Base-by-base conservation (phyloP, 139 green algal genomes). In the Dunaliella primolecta region DNA sequence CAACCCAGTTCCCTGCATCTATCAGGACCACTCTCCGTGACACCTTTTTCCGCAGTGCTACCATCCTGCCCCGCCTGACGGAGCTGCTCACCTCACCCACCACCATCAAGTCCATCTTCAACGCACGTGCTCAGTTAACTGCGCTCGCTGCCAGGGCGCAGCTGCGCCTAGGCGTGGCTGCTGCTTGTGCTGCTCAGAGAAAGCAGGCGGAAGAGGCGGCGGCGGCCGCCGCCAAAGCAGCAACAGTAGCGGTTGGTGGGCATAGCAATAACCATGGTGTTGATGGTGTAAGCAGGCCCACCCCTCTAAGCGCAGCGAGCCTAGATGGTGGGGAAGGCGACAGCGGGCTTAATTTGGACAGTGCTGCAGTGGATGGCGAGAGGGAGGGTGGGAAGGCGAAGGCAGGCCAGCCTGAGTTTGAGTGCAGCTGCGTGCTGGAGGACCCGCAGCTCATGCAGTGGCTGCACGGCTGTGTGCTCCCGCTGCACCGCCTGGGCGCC, bases 391-490 rank as follows among this genome's bases (percentile, higher is more conserved):
- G 75, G 2, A 15, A 64, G 46, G 46, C 46, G 46, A 64, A 7
- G 46, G 46, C 7, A 7, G n/a, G n/a, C n/a, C n/a, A n/a, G n/a
- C n/a, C n/a, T n/a, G n/a, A n/a, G n/a, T n/a, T n/a, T n/a, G 7
- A 7, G 46, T 64, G 46, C 46, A 15, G 7, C 7, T 64, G 46
- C 2, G 75, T 80, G 75, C 3, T 80, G 75, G 75, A 80, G n/a
- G 75, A 80, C n/a, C 7, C n/a, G 3, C 75, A 80, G 75, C 75
- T 80, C 30, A 80, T 80, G 75, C 33, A 80, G n/a, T 80, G 75
- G 75, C 75, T 80, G 75, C 30, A 38, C 2, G 3, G 33, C 24
- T 32, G n/a, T 21, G 75, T 11, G 7, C 29, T 11, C 24, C n/a
- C 75, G 21, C 29, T 80, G n/a, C 32, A 36, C 11, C 29, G 29